A percentile compares a stretch with the other conserved stretches of the same genome.
Evolutionary conservation across 2,329 filamentous ascomycete species (phyloP).

Genomic region (Trematosphaeria pertusa): DNA sequence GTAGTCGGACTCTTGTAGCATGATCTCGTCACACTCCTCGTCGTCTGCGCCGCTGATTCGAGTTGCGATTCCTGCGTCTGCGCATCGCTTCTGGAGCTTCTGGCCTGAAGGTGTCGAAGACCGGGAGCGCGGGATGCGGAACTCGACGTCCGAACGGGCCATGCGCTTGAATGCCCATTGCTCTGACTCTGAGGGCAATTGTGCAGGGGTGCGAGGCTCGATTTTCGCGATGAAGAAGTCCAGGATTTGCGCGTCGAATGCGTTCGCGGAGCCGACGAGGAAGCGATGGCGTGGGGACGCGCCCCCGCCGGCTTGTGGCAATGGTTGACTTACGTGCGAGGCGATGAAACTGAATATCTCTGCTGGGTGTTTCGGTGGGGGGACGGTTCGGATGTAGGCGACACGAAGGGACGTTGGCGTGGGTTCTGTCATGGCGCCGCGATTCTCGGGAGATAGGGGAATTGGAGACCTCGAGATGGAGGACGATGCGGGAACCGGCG

Average conservation of each 20-base stretch:
- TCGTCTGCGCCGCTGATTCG: neutral
- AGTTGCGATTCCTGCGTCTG: neutral
- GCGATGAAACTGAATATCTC: too few relatives aligned
- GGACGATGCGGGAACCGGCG: too few relatives aligned
- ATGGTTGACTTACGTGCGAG: too few relatives aligned
- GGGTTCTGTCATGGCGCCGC: too few relatives aligned
- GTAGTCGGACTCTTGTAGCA: constrained; percentile 3
- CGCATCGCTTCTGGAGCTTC: neutral
- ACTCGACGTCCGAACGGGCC: neutral
- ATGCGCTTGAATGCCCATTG: neutral
- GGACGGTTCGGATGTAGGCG: too few relatives aligned
- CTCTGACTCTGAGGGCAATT: too few relatives aligned
- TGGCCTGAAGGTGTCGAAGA: neutral
- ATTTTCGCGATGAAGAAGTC: constrained; percentile 3
- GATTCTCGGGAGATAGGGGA: too few relatives aligned
- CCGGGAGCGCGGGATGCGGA: neutral
- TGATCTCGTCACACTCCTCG: constrained; percentile 4
- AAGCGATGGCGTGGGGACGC: constrained; percentile 4
- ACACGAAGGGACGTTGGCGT: too few relatives aligned
- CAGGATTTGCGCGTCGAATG: neutral
- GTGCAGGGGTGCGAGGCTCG: neutral
- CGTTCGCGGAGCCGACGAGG: constrained; percentile 3
- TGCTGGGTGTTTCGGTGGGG: too few relatives aligned
- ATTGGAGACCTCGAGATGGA: too few relatives aligned
- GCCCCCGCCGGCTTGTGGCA: neutral